phyloP scores from a whole-genome alignment of 768 basidiomycete species.

The Pilatotrama ljubarskyi region DNA sequence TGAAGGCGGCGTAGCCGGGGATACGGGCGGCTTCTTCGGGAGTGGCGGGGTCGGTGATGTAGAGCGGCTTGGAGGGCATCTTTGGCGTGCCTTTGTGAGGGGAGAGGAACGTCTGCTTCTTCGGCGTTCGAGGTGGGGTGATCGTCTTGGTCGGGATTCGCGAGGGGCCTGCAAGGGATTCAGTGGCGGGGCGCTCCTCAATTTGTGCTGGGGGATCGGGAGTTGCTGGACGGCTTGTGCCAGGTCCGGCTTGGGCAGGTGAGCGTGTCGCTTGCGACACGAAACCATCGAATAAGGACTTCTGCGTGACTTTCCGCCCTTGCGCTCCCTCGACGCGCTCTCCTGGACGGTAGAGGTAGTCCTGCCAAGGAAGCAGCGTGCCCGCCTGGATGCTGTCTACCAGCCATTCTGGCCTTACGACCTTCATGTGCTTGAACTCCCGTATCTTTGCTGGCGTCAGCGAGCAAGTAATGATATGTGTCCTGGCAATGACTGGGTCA shows the following conservation, averaged over 20 bases:
- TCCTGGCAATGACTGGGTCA: constrained; percentile 44
- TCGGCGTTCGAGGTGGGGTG: constrained; percentile 21
- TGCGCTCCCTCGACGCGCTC: constrained; percentile 51
- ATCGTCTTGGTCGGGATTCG: background rate
- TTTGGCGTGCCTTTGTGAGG: constrained; percentile 5
- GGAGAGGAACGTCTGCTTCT: constrained; percentile 12
- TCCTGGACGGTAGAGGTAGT: constrained; percentile 60
- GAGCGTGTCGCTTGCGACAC: constrained; percentile 5
- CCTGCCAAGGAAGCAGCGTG: constrained; percentile 74
- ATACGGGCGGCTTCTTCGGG: constrained; percentile 46
- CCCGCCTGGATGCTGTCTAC: constrained; percentile 72
- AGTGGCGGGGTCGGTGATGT: constrained; percentile 44
- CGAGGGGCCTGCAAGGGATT: constrained; percentile 3
- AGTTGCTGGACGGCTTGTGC: background rate
- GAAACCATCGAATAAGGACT: constrained; percentile 32
- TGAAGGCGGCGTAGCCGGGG: constrained; percentile 66
- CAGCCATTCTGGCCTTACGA: constrained; percentile 88
- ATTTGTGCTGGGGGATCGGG: background rate
- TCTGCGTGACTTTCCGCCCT: constrained; percentile 44
- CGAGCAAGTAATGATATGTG: constrained; percentile 89
- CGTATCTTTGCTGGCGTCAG: constrained; percentile 87
- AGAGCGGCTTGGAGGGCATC: constrained; percentile 30
- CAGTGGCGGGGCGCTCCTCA: background rate
- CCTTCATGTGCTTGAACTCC: constrained; percentile 89
- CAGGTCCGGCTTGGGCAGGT: background rate